phyloP scores from a whole-genome alignment of 2,329 filamentous ascomycete genomes.

The Chaetomiaceae sp. region DNA sequence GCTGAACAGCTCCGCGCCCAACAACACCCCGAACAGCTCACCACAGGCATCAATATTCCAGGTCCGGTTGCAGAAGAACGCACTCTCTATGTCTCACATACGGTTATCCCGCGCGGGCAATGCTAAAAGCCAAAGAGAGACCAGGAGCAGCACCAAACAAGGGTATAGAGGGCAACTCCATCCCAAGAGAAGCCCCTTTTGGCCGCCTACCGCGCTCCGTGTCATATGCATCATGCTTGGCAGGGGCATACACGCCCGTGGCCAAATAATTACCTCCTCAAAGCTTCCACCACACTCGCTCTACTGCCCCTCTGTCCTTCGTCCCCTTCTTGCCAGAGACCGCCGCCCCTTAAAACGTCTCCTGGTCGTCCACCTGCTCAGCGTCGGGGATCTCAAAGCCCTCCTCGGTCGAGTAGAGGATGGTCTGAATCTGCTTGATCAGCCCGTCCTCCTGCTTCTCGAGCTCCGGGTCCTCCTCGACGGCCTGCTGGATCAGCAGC shows the following conservation, averaged over 20 bases:
- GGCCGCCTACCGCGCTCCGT: slow-evolving; percentile 16
- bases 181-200: slow-evolving; percentile 12
- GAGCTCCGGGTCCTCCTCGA: slow-evolving; percentile 86
- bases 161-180: slow-evolving; percentile 25
- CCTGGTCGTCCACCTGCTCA: slow-evolving; percentile 69
- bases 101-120: slow-evolving; percentile 9
- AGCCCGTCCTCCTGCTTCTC: slow-evolving; percentile 91
- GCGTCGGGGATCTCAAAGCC: slow-evolving; percentile 86
- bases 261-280: slow-evolving; percentile 17
- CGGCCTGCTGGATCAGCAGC: slow-evolving; percentile 84
- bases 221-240: slow-evolving; percentile 19
- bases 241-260: slow-evolving; percentile 1
- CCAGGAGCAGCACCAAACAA: slow-evolving; percentile 18
- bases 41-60: not conserved
- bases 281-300: slow-evolving; percentile 4
- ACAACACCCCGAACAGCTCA: no score
- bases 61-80: no score
- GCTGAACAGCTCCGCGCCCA: no score
- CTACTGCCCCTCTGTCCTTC: not conserved
- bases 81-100: not conserved
- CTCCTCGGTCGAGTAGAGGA: slow-evolving; percentile 94
- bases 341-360: slow-evolving; percentile 60
- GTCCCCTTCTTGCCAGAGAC: not conserved
- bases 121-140: slow-evolving; percentile 19
- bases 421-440: slow-evolving; percentile 92